phyloP scores from a whole-genome alignment of 345 rosid genomes.

The Turritis glabra region DNA sequence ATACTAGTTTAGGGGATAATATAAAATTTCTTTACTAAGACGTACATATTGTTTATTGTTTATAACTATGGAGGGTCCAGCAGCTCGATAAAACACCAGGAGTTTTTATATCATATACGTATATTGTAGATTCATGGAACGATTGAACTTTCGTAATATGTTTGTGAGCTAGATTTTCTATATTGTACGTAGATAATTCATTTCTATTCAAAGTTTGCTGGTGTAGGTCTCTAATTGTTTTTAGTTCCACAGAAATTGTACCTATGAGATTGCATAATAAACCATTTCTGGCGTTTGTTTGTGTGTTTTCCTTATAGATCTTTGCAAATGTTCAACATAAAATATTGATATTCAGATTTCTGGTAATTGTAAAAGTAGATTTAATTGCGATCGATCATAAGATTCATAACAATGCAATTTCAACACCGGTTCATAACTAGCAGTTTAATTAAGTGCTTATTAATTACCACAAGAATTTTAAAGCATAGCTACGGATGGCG shows the following conservation, averaged over 20 bases:
- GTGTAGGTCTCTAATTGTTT: not conserved
- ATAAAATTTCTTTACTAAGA: not conserved
- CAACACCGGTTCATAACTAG: not conserved
- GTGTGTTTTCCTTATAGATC: not conserved
- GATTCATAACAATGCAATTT: not conserved
- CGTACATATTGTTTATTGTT: not conserved
- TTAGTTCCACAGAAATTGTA: not conserved
- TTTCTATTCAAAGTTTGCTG: not conserved
- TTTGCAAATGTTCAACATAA: not conserved
- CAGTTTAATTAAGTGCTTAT: too few species aligned
- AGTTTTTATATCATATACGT: not conserved
- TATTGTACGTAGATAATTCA: not conserved
- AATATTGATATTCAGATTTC: too few species aligned
- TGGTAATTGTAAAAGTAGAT: too few species aligned
- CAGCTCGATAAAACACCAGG: not conserved
- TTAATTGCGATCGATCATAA: too few species aligned
- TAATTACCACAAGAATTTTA: too few species aligned
- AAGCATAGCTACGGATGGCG: too few species aligned
- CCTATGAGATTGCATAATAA: not conserved
- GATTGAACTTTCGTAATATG: not conserved
- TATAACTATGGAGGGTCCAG: not conserved
- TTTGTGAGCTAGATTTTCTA: not conserved
- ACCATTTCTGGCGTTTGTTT: not conserved
- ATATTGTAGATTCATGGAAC: not conserved
- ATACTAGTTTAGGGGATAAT: not conserved